Percentiles rank a stretch among this genome's conserved stretches.
Evolutionary conservation across 306 rosid species (phyloP).

Genomic region (Medicago arabica): DNA sequence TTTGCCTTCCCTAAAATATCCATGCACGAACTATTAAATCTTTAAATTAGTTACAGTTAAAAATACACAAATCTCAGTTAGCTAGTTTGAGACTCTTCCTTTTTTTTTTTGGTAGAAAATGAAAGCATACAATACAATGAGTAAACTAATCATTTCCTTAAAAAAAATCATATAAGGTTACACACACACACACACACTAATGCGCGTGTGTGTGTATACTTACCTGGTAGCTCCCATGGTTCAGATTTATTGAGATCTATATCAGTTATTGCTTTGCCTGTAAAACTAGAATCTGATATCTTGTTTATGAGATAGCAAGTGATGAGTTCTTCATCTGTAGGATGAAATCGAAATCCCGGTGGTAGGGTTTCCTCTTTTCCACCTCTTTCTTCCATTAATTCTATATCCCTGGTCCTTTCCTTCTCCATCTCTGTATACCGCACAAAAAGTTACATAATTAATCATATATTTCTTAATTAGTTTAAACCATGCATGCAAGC

Average conservation of each 20-base stretch:
- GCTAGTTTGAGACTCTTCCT: background rate
- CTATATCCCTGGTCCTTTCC: constrained; percentile 39
- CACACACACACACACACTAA: no score
- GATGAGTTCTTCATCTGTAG: constrained; percentile 90
- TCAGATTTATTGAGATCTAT: constrained; percentile 95
- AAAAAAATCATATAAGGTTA: no score
- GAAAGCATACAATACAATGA: background rate
- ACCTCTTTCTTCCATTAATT: constrained; percentile 51
- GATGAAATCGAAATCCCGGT: constrained; percentile 93
- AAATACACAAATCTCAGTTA: background rate
- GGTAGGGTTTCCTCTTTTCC: constrained; percentile 76
- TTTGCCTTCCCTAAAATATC: constrained; percentile 75
- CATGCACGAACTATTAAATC: constrained; percentile 1
- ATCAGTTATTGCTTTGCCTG: constrained; percentile 76
- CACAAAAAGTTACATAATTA: constrained; percentile 26
- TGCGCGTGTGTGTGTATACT: background rate
- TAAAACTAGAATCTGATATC: constrained; percentile 71
- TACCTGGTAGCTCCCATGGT: constrained; percentile 99
- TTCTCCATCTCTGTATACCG: constrained; percentile 45
- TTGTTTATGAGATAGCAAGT: constrained; percentile 80
- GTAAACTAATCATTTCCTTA: no score
- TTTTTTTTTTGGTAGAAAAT: background rate
- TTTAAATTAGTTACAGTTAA: background rate
- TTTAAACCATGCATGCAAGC: background rate
- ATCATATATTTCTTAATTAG: constrained; percentile 6